phyloP scores from a whole-genome alignment of 768 basidiomycete species.

The Suillus alpinus region DNA sequence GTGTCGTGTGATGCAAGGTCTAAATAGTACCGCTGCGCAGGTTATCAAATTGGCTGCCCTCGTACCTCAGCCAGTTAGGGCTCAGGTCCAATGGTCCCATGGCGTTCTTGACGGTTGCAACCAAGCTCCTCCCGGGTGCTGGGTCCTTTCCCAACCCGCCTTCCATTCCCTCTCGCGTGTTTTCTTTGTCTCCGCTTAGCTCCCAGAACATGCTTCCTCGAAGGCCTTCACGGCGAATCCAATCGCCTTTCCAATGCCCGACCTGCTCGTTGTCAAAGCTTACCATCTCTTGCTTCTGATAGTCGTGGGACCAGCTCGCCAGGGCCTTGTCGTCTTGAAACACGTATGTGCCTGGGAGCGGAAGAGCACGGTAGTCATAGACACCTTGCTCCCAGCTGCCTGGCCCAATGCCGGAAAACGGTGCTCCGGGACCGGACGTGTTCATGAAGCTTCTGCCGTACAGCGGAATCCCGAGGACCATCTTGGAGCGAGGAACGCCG shows the following conservation, averaged over 20 bases:
- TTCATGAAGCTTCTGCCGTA: slow-evolving; percentile 91
- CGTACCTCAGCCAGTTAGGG: slow-evolving; percentile 82
- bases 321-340: slow-evolving; percentile 61
- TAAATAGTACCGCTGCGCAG: slow-evolving; percentile 62
- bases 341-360: slow-evolving; percentile 66
- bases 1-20: slow-evolving; percentile 1
- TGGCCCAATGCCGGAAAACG: slow-evolving; percentile 79
- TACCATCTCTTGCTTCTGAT: slow-evolving; percentile 71
- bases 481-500: slow-evolving; percentile 75
- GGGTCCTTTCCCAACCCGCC: slow-evolving; percentile 70
- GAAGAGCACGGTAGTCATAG: slow-evolving; percentile 93
- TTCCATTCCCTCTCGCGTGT: slow-evolving; percentile 68
- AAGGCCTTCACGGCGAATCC: slow-evolving; percentile 71
- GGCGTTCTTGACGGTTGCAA: slow-evolving; percentile 71
- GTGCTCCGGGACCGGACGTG: slow-evolving; percentile 75
- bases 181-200: slow-evolving; percentile 82
- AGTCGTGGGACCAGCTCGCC: slow-evolving; percentile 86
- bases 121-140: slow-evolving; percentile 67
- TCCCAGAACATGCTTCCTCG: slow-evolving; percentile 98
- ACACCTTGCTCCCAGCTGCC: slow-evolving; percentile 90
- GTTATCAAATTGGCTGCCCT: slow-evolving; percentile 76
- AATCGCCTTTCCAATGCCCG: slow-evolving; percentile 72
- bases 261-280: slow-evolving; percentile 76
- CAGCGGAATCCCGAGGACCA: slow-evolving; percentile 88
- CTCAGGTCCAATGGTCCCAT: slow-evolving; percentile 72